A percentile compares a stretch with the other conserved stretches of the same genome.
Conservation (phyloP, 352 stramenopile genomes). For the Pythium periplocum region DNA sequence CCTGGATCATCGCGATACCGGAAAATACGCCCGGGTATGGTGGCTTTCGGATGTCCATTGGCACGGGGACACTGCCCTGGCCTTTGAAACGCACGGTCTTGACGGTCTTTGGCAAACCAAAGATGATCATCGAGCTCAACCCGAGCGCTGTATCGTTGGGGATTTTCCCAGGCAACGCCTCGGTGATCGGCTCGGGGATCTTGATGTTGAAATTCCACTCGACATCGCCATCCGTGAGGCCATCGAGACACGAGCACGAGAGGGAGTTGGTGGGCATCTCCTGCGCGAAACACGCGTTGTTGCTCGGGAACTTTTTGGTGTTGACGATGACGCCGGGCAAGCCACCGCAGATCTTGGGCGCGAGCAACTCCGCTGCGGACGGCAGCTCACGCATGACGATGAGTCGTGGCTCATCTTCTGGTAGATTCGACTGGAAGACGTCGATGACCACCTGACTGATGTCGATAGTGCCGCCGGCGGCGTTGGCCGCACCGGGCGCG, state of each 20-base stretch:
- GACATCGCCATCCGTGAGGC: constrained; percentile 23
- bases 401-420: constrained; percentile 1
- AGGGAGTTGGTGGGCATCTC: constrained; percentile 30
- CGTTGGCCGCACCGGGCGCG: not conserved
- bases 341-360: constrained; percentile 29
- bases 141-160: constrained; percentile 7
- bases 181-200: not conserved
- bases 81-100: constrained; percentile 2
- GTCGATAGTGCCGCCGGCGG: not conserved
- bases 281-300: constrained; percentile 26
- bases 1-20: not conserved
- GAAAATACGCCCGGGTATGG: not conserved
- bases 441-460: constrained; percentile 1
- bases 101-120: constrained; percentile 18
- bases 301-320: constrained; percentile 18
- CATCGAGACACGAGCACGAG: constrained; percentile 36
- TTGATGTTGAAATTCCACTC: constrained; percentile 28
- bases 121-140: constrained; percentile 27
- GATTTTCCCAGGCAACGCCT: constrained; percentile 13
- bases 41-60: constrained; percentile 7
- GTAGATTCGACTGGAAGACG: constrained; percentile 4
- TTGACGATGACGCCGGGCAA: constrained; percentile 32
- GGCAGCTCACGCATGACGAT: constrained; percentile 10
- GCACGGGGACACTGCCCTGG: constrained; percentile 6
- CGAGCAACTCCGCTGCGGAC: constrained; percentile 4